Percentiles rank a stretch among this genome's conserved stretches.
Evolutionary conservation across 352 stramenopile species (phyloP).

Genomic region (Phytopythium helicoides): DNA sequence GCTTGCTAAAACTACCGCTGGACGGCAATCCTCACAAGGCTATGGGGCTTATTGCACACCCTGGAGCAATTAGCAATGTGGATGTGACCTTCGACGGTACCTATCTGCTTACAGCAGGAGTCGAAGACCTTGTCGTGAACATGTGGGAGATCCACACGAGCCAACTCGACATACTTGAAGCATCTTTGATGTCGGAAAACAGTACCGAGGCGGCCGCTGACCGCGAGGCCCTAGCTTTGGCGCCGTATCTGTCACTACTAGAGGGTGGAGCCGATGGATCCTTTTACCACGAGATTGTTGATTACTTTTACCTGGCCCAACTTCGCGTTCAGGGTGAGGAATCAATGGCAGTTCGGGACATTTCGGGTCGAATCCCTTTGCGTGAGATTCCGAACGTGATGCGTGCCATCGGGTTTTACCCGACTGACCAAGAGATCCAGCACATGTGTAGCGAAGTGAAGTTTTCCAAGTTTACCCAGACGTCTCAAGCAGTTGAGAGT

Average conservation of each 20-base stretch:
- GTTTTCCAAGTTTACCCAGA: conserved; percentile 78
- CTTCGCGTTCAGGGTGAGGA: conserved; percentile 90
- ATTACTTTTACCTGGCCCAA: conserved; percentile 95
- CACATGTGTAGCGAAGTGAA: conserved; percentile 88
- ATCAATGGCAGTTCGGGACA: conserved; percentile 65
- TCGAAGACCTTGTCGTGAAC: conserved; percentile 88
- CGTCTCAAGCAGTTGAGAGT: conserved; percentile 59
- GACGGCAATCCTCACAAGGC: conserved; percentile 91
- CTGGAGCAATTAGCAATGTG: conserved; percentile 84
- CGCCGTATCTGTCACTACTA: conserved; percentile 83
- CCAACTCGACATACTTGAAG: conserved; percentile 70
- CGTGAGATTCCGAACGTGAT: conserved; percentile 92
- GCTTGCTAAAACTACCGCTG: conserved; percentile 86
- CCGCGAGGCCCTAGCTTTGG: conserved; percentile 25
- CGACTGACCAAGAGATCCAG: conserved; percentile 88
- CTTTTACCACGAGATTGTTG: conserved; percentile 91
- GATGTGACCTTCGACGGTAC: conserved; percentile 83
- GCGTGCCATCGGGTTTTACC: conserved; percentile 91
- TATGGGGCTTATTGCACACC: conserved; percentile 93
- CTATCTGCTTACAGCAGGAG: conserved; percentile 87
- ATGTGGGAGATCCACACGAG: conserved; percentile 88
- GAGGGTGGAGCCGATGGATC: conserved; percentile 78
- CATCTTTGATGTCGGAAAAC: conserved; percentile 12
- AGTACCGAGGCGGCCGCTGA: conserved; percentile 7
- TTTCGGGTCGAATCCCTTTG: conserved; percentile 74